phyloP scores from a whole-genome alignment of 768 basidiomycete species.

The Butyriboletus loyo region DNA sequence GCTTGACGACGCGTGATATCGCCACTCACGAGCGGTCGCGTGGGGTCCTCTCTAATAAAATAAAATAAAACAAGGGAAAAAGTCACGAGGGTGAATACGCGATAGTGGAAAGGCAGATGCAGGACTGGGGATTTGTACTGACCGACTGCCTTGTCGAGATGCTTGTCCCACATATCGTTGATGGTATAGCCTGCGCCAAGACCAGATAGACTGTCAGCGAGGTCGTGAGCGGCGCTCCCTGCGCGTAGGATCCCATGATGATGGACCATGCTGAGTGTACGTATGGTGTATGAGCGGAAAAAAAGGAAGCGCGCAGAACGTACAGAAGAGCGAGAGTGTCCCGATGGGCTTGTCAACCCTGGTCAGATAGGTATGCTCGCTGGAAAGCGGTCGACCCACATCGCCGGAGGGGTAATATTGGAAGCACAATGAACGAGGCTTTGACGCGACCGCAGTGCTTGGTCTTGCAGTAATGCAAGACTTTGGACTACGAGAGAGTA shows the following conservation, averaged over 20 bases:
- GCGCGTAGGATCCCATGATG: slow-evolving; percentile 89
- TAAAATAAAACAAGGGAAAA: no score
- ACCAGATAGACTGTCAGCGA: slow-evolving; percentile 80
- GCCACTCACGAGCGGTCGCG: slow-evolving; percentile 83
- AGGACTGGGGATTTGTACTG: neutral
- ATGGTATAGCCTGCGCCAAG: slow-evolving; percentile 96
- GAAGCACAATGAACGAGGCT: slow-evolving; percentile 15
- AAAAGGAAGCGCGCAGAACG: slow-evolving; percentile 69
- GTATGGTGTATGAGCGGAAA: neutral
- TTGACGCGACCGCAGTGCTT: neutral
- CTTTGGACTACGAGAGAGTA: neutral
- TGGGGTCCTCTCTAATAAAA: slow-evolving; percentile 78
- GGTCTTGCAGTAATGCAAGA: neutral
- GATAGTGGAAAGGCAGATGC: no score
- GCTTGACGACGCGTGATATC: slow-evolving; percentile 77
- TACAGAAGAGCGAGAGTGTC: slow-evolving; percentile 85
- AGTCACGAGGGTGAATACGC: neutral
- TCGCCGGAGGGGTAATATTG: slow-evolving; percentile 21
- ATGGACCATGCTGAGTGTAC: slow-evolving; percentile 90
- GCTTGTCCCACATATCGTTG: slow-evolving; percentile 97
- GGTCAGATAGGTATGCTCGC: slow-evolving; percentile 63
- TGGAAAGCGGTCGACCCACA: slow-evolving; percentile 73
- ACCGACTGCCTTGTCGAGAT: slow-evolving; percentile 92
- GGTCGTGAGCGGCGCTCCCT: slow-evolving; percentile 58
- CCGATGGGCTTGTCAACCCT: slow-evolving; percentile 97